Percentiles rank a stretch among this genome's conserved stretches.
phyloP scores from a whole-genome alignment of 2,329 filamentous ascomycete species.

The Byssothecium circinans region DNA sequence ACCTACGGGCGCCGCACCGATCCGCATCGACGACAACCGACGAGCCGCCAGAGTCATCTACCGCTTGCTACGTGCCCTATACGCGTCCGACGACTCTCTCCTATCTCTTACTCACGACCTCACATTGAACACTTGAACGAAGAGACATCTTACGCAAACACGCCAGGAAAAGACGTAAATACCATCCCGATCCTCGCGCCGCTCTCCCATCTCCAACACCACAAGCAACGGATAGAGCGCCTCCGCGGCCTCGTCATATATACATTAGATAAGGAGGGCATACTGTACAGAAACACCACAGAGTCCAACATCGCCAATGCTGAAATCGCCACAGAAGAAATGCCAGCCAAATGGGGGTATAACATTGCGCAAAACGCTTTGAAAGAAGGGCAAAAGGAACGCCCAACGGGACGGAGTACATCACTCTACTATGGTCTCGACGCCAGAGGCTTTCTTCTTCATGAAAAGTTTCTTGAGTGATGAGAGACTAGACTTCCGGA shows the following conservation, averaged over 20 bases:
- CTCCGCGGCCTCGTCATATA: conserved; percentile 22
- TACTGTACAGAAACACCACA: conserved; percentile 18
- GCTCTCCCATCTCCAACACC: neutral
- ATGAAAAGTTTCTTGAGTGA: conserved; percentile 41
- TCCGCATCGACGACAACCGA: neutral
- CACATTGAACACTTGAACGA: neutral
- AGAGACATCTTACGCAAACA: too few species aligned
- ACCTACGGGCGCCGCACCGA: neutral
- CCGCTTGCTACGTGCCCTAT: neutral
- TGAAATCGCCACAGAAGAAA: conserved; percentile 13
- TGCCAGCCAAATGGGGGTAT: conserved; percentile 30
- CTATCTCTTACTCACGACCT: too few species aligned
- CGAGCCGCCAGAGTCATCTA: neutral
- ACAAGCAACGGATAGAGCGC: conserved; percentile 1
- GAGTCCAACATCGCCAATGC: conserved; percentile 11
- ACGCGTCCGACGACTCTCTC: too few species aligned
- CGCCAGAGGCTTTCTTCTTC: conserved; percentile 30
- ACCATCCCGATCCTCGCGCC: neutral
- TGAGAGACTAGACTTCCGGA: conserved; percentile 39
- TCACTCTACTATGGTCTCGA: conserved; percentile 41
- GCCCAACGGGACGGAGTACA: conserved; percentile 18
- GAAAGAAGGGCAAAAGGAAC: conserved; percentile 21
- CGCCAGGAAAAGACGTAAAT: too few species aligned
- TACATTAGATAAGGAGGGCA: conserved; percentile 19
- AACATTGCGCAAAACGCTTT: conserved; percentile 32